Evolutionary conservation across 768 basidiomycete genomes (phyloP).

Genomic region (Rhodotorula kratochvilovae): DNA sequence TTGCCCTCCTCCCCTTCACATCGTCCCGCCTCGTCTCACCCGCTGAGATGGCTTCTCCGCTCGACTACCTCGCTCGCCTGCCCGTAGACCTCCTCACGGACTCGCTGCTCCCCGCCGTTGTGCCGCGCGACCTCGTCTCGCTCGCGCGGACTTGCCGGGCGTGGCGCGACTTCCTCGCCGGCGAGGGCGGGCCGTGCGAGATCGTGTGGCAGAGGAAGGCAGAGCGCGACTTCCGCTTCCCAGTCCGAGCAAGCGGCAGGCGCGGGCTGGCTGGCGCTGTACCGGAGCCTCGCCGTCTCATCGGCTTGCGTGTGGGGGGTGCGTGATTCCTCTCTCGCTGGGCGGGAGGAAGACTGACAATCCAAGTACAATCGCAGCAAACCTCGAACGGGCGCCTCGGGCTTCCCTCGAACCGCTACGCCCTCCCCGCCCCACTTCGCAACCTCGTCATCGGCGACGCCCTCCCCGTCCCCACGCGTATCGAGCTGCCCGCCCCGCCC

Average conservation of each 20-base stretch:
- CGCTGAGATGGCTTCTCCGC: not conserved
- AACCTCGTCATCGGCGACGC: constrained; percentile 44
- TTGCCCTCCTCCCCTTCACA: no score
- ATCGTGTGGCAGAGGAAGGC: constrained; percentile 73
- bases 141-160: constrained; percentile 63
- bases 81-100: constrained; percentile 77
- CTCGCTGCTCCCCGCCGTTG: constrained; percentile 55
- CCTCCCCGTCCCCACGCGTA: constrained; percentile 63
- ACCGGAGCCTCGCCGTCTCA: constrained; percentile 57
- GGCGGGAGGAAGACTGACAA: not conserved
- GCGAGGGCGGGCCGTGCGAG: constrained; percentile 56
- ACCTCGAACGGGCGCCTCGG: constrained; percentile 64
- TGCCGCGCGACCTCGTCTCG: constrained; percentile 57
- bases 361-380: constrained; percentile 43
- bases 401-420: constrained; percentile 48
- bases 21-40: no score
- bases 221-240: constrained; percentile 70
- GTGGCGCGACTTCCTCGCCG: constrained; percentile 52
- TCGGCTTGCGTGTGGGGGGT: constrained; percentile 32
- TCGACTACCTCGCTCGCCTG: constrained; percentile 52
- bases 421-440: constrained; percentile 46
- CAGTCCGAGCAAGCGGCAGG: constrained; percentile 65
- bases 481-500: constrained; percentile 61
- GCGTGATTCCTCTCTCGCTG: not conserved
- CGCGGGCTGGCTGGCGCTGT: constrained; percentile 76